These are phyloP conservation scores for Alternaria metachromatica DNA, from an alignment of 2,329 filamentous ascomycete species.

Conservation along the genomic window DNA sequence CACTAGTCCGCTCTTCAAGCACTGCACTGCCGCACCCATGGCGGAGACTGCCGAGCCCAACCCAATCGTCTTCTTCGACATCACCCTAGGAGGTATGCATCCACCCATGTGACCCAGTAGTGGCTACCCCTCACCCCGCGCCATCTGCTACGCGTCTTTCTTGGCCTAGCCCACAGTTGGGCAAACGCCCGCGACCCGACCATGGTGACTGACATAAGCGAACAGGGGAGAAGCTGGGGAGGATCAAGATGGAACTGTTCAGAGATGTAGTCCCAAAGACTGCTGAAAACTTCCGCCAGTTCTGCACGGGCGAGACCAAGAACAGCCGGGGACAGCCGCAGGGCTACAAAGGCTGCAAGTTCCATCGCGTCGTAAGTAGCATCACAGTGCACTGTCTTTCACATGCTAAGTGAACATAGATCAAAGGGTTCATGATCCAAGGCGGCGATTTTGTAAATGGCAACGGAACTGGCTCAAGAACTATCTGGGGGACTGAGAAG, in stretches of 20 bases:
- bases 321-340: constrained; percentile 77
- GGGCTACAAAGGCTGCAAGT: constrained; percentile 93
- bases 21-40: constrained; percentile 45
- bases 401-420: constrained; percentile 59
- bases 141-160: constrained; percentile 18
- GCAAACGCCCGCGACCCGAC: constrained; percentile 1
- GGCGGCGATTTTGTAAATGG: constrained; percentile 95
- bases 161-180: constrained; percentile 12
- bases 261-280: constrained; percentile 83
- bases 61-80: constrained; percentile 74
- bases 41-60: constrained; percentile 48
- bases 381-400: neutral
- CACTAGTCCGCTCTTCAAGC: constrained; percentile 4
- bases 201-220: constrained; percentile 28
- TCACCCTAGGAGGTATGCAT: constrained; percentile 74
- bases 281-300: constrained; percentile 95
- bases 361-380: constrained; percentile 84
- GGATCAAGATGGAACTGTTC: constrained; percentile 70
- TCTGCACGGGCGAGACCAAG: constrained; percentile 93
- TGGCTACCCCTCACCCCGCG: constrained; percentile 18
- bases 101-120: constrained; percentile 1
- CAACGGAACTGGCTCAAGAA: constrained; percentile 86
- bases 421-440: constrained; percentile 97
- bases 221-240: constrained; percentile 45
- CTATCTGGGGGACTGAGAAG: constrained; percentile 82